Percentiles rank a stretch among this genome's conserved stretches.
These are phyloP conservation scores for Umbelopsis ramanniana DNA, from an alignment of 192 early-diverging fungal genomes.

Conservation along the genomic window DNA sequence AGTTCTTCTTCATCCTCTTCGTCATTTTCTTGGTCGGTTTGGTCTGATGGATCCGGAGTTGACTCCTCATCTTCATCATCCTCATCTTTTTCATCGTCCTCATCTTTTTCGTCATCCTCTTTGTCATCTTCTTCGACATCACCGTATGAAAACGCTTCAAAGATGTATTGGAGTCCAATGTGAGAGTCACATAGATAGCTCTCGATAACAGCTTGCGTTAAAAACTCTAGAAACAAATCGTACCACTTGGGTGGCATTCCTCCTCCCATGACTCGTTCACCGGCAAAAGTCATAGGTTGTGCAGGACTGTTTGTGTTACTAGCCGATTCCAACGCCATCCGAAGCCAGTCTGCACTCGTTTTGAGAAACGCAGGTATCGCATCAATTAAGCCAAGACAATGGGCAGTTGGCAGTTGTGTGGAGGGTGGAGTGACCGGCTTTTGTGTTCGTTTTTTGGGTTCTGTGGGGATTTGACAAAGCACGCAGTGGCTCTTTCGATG, in stretches of 20 bases:
- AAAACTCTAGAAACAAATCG: constrained; percentile 55
- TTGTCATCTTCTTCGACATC: constrained; percentile 48
- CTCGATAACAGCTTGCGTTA: constrained; percentile 60
- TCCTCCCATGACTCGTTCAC: constrained; percentile 44
- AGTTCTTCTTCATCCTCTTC: constrained; percentile 42
- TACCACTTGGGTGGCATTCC: constrained; percentile 57
- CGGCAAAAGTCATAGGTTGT: constrained; percentile 39
- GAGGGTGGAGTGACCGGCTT: background rate
- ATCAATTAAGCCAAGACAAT: constrained; percentile 46
- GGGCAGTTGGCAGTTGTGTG: constrained; percentile 4
- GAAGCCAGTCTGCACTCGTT: constrained; percentile 51
- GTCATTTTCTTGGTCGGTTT: background rate
- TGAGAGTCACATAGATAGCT: constrained; percentile 55
- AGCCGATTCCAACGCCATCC: constrained; percentile 33
- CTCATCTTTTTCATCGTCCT: constrained; percentile 27
- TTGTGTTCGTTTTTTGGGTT: constrained; percentile 14
- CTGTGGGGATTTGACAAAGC: constrained; percentile 28
- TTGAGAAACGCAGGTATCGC: constrained; percentile 56
- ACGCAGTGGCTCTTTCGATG: constrained; percentile 50
- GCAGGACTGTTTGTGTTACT: background rate
- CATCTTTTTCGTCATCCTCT: constrained; percentile 18
- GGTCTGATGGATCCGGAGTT: constrained; percentile 11
- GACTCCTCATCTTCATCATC: constrained; percentile 27
- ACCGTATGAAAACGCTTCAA: constrained; percentile 59
- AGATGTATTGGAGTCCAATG: constrained; percentile 48